Evolutionary conservation across 331 rosid genomes (phyloP), one percentile per base, ranked within the genome.

Genomic region (Prunus yedoensis): DNA sequence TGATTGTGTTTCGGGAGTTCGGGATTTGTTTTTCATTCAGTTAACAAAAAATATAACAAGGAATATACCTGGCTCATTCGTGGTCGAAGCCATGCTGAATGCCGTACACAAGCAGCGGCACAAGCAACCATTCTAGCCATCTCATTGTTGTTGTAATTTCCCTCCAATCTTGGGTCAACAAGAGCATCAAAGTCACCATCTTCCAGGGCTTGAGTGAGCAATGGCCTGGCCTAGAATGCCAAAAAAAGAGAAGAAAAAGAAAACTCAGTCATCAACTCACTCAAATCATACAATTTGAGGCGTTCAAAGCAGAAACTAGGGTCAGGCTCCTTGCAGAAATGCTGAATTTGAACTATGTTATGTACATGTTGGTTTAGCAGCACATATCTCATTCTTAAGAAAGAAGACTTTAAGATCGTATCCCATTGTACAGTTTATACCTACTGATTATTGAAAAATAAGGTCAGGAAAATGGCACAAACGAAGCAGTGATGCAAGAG

Each of bases 61-160:
- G 60, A 54, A 51, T 76, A n/a, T 49, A 88, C 97, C 89, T 88
- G 89, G 65, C 91, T 85, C 93, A 90, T 85, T 77, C 74, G 82
- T 11, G 93, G 92, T 9, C 92, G 87, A 10, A 78, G 87, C 82
- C 87, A 79, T 18, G 91, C 85, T 3, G 96, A 85, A 73, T 87
- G 89, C 38, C 78, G 82, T 50, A 87, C 85, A 76, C 88, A 91
- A 52, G 91, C 88, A 20, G 87, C 88, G 4, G 91, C 93, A 32
- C 89, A 87, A 43, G 90, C 79, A 17, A 85, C 72, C 91, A 88
- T 90, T 75, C 86, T 82, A 38, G 66, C 35, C 88, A 90, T 87
- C 85, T 90, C 93, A 2, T 78, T 52, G 32, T 20, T 14, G 62
- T 80, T 66, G 54, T 84, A 92, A 58, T 83, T 80, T 52, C 72